phyloP scores from a whole-genome alignment of 2,329 filamentous ascomycete species.

The Venturia pyrina region DNA sequence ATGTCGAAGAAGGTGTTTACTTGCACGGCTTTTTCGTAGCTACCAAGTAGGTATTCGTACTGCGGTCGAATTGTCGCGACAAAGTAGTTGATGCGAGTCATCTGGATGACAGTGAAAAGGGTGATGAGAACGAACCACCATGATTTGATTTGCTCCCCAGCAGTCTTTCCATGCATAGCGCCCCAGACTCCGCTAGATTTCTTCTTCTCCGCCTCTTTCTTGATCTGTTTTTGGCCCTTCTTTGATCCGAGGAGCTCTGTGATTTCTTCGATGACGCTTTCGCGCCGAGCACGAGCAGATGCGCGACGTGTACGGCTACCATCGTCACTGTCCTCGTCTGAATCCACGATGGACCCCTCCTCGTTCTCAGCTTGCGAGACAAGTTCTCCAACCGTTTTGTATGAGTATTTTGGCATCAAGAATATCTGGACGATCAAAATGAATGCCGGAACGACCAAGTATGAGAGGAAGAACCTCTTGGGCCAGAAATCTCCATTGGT shows the following conservation, averaged over 20 bases:
- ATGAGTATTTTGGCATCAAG: constrained; percentile 37
- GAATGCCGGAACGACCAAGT: constrained; percentile 36
- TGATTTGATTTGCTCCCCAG: constrained; percentile 61
- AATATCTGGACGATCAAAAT: constrained; percentile 35
- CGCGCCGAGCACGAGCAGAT: constrained; percentile 48
- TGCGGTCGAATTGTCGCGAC: constrained; percentile 75
- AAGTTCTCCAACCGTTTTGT: constrained; percentile 62
- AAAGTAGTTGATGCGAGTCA: constrained; percentile 66
- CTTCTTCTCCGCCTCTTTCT: constrained; percentile 59
- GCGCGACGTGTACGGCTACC: constrained; percentile 37
- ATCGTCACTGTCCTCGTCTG: constrained; percentile 42
- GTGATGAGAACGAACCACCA: constrained; percentile 80
- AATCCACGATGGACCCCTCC: constrained; percentile 34
- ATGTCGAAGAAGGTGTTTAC: constrained; percentile 82
- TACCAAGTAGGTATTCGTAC: constrained; percentile 64
- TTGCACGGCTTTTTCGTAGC: constrained; percentile 48
- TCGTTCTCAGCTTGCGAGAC: constrained; percentile 57
- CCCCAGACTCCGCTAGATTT: constrained; percentile 74
- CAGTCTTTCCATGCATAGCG: constrained; percentile 64
- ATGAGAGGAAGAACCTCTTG: constrained; percentile 40
- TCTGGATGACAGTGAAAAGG: constrained; percentile 53
- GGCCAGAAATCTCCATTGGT: constrained; percentile 32
- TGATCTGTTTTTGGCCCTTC: constrained; percentile 51
- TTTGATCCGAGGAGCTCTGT: constrained; percentile 61
- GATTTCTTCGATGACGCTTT: constrained; percentile 59